phyloP scores from a whole-genome alignment of 805 yeast species.

The Cyberlindnera petersonii region DNA sequence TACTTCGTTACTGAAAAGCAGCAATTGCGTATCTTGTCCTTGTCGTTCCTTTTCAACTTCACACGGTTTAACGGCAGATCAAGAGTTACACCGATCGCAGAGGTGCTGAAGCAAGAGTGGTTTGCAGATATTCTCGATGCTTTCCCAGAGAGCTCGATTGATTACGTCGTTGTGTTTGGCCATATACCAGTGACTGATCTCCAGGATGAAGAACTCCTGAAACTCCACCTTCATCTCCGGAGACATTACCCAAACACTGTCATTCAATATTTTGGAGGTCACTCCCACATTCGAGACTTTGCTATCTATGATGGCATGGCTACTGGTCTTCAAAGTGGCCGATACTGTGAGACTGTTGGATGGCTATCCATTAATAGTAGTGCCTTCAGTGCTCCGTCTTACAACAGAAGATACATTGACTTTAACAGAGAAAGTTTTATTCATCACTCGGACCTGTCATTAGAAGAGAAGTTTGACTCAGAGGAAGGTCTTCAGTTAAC shows the following conservation, averaged over 20 bases:
- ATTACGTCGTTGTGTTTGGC: slow-evolving; percentile 67
- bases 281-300: slow-evolving; percentile 88
- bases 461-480: slow-evolving; percentile 45
- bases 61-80: slow-evolving; percentile 53
- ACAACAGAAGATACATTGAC: slow-evolving; percentile 72
- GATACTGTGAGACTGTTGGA: slow-evolving; percentile 93
- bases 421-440: slow-evolving; percentile 70
- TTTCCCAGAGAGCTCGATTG: slow-evolving; percentile 44
- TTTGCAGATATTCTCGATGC: slow-evolving; percentile 43
- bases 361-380: slow-evolving; percentile 57
- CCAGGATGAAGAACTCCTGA: slow-evolving; percentile 32
- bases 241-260: slow-evolving; percentile 52
- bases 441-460: slow-evolving; percentile 43
- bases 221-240: slow-evolving; percentile 46
- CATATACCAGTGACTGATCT: slow-evolving; percentile 64
- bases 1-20: slow-evolving; percentile 61
- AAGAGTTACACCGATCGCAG: slow-evolving; percentile 57
- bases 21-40: slow-evolving; percentile 51
- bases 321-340: slow-evolving; percentile 85
- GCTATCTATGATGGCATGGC: slow-evolving; percentile 59
- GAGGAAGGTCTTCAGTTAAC: slow-evolving; percentile 48
- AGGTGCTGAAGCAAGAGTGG: slow-evolving; percentile 59
- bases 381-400: slow-evolving; percentile 25
- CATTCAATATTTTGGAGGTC: slow-evolving; percentile 92
- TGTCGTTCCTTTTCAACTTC: slow-evolving; percentile 82